Evolutionary conservation across 768 basidiomycete species (phyloP).

Genomic region (Tylopilus intermedius): DNA sequence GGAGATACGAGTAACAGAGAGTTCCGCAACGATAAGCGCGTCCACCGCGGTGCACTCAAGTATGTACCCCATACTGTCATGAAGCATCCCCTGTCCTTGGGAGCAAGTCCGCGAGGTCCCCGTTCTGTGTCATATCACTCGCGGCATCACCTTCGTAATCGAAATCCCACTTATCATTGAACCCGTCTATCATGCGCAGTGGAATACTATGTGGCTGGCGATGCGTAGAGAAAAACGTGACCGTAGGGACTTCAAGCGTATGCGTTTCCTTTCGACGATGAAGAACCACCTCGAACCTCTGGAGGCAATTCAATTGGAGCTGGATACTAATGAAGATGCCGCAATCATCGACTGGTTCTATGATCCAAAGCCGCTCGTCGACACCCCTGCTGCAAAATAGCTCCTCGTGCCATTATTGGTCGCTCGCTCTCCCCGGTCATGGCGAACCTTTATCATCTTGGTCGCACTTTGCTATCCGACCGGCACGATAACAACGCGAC

Average conservation of each 20-base stretch:
- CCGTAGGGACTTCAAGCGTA: constrained; percentile 97
- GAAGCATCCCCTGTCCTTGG: constrained; percentile 97
- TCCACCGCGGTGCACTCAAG: constrained; percentile 95
- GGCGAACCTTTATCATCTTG: constrained; percentile 94
- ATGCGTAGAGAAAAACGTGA: constrained; percentile 99
- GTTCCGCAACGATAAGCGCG: constrained; percentile 98
- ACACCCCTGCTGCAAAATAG: constrained; percentile 91
- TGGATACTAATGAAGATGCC: constrained; percentile 86
- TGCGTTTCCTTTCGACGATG: constrained; percentile 96
- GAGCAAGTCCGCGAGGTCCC: constrained; percentile 99
- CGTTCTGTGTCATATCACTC: constrained; percentile 97
- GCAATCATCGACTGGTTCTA: constrained; percentile 98
- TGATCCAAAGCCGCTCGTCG: constrained; percentile 89
- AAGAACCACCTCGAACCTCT: constrained; percentile 98
- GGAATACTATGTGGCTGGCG: constrained; percentile 99
- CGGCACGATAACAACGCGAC: constrained; percentile 85
- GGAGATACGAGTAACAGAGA: constrained; percentile 99
- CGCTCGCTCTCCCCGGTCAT: constrained; percentile 88
- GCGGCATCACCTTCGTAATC: constrained; percentile 99
- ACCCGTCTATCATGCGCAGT: constrained; percentile 97
- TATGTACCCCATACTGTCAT: constrained; percentile 99
- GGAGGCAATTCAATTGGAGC: constrained; percentile 94
- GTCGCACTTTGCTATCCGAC: constrained; percentile 89
- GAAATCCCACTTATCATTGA: constrained; percentile 96
- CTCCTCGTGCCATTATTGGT: constrained; percentile 89